These are phyloP conservation scores for Kockiozyma suomiensis DNA, from an alignment of 805 yeast species.

Conservation along the genomic window DNA sequence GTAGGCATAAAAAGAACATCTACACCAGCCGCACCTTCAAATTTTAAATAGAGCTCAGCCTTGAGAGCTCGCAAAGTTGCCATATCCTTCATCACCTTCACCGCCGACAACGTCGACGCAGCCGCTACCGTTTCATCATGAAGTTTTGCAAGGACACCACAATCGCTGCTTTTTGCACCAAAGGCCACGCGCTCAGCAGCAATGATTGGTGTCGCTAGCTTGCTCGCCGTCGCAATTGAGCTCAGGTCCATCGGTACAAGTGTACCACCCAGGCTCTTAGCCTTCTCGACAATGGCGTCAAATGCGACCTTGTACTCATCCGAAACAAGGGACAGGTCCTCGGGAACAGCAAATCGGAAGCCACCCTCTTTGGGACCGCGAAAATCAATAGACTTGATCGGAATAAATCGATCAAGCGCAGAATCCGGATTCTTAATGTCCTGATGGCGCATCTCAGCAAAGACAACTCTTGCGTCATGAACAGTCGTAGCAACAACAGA, in stretches of 20 bases:
- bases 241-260: constrained; percentile 26
- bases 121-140: constrained; percentile 1
- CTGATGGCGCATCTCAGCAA: constrained; percentile 27
- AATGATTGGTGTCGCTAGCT: constrained; percentile 10
- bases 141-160: constrained; percentile 6
- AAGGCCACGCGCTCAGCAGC: constrained; percentile 27
- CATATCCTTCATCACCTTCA: constrained; percentile 15
- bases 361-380: constrained; percentile 33
- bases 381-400: constrained; percentile 31
- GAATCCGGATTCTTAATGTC: constrained; percentile 27
- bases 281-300: constrained; percentile 13
- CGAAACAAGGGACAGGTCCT: constrained; percentile 15
- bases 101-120: constrained; percentile 13
- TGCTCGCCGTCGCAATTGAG: constrained; percentile 7
- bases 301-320: constrained; percentile 15
- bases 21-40: constrained; percentile 27
- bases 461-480: constrained; percentile 25
- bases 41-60: constrained; percentile 20
- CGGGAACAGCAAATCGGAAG: constrained; percentile 29
- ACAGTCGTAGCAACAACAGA: constrained; percentile 23
- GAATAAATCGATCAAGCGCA: constrained; percentile 23
- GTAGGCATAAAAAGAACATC: constrained; percentile 31
- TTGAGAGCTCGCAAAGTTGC: constrained; percentile 25
- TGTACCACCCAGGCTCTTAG: constrained; percentile 23
- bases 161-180: neutral